Evolutionary conservation across 768 basidiomycete species (phyloP).

Genomic region (Boletus pseudopeckii): DNA sequence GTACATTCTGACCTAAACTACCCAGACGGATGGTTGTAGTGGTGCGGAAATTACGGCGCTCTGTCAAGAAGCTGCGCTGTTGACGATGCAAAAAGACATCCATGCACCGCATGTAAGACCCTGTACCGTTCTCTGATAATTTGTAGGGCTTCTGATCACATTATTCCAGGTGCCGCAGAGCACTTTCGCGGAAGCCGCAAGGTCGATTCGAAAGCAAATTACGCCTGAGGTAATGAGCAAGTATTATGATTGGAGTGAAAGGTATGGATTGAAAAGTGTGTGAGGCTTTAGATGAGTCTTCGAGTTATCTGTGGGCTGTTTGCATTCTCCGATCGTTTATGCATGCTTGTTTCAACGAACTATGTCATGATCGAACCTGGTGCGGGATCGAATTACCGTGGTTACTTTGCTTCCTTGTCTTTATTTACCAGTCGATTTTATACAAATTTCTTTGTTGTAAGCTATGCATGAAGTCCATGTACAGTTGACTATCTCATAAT

Average conservation of each 20-base stretch:
- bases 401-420: no score
- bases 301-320: neutral
- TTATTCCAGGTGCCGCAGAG: slow-evolving; percentile 61
- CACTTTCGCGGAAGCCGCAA: slow-evolving; percentile 75
- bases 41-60: slow-evolving; percentile 91
- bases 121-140: neutral
- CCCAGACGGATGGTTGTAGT: slow-evolving; percentile 89
- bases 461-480: no score
- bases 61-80: slow-evolving; percentile 93
- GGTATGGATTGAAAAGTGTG: slow-evolving; percentile 19
- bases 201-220: slow-evolving; percentile 72
- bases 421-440: no score
- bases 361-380: no score
- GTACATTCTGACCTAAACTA: slow-evolving; percentile 4
- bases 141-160: neutral
- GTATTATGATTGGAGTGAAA: slow-evolving; percentile 68
- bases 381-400: no score
- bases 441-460: no score
- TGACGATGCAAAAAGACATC: slow-evolving; percentile 88
- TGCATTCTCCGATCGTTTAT: neutral
- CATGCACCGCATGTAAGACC: slow-evolving; percentile 66
- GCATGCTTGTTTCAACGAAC: neutral
- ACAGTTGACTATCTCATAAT: no score
- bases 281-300: neutral
- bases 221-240: slow-evolving; percentile 72